Base-by-base conservation (phyloP, 106 monocot genomes). In the Allium sativum region DNA sequence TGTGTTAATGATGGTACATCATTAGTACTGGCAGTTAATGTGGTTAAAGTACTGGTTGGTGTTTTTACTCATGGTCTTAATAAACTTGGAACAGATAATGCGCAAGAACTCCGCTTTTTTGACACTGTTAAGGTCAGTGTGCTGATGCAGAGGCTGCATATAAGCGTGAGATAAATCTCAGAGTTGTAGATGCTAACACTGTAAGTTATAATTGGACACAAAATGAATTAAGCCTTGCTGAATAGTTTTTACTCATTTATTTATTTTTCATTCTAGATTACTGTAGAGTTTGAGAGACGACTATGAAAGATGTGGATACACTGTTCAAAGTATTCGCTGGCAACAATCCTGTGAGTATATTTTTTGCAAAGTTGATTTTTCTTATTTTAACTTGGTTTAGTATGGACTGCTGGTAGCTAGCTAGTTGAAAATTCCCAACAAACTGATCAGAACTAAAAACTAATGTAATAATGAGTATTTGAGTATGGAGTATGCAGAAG, bases 231-330 rank as follows among this genome's bases (percentile, higher is more conserved):
- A 31, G 31, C 31, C 31, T 31, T 31, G 31, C 31, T 3, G 31
- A 31, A 31, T 5, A 31, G 5, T 31, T 31, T 3, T 31, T 31
- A 31, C 31, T 31, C 31, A 31, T 31, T 3, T 31, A 31, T 31
- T 31, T 31, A 31, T 31, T 31, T 31, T n/a, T 8, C 45, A 21
- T 22, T 57, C 19, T 76, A 96, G 96, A 73, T 96, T 61, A 96
- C 96, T 43, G 84, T 91, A 20, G 66, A 82, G 21, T 95, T 95
- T 68, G 95, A 95, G 95, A 95, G 72, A 95, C 87, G 10, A 84
- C 90, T n/a, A 60, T 95, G 50, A 90, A 87, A 65, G 95, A 90
- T 68, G 90, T 95, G 6, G 90, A 95, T 45, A 84, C 83, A 43
- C 67, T 95, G 54, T 87, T 90, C 66, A 71, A 95, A 69, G 90